Conservation (phyloP, 805 yeast species). For the Wickerhamomyces tratensis region DNA sequence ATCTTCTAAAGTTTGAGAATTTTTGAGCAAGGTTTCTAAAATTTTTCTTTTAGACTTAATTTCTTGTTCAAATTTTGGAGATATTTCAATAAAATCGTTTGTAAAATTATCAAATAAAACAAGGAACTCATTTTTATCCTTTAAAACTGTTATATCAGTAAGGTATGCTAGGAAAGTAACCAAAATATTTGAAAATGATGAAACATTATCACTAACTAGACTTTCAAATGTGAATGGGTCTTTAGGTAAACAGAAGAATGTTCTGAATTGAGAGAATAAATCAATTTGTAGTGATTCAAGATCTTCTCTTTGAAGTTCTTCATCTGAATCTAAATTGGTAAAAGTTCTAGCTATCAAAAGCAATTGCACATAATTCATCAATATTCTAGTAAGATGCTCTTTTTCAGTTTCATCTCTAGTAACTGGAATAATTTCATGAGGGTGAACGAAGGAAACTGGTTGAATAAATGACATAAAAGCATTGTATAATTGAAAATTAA, state of each 20-base stretch:
- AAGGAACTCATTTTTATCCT: too few relatives aligned
- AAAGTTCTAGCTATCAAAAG: conserved; percentile 6
- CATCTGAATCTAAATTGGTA: conserved; percentile 1
- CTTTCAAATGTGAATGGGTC: too few relatives aligned
- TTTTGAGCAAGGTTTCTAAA: neutral
- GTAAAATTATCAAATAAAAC: conserved; percentile 6
- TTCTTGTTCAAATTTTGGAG: conserved; percentile 1
- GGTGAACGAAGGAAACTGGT: conserved; percentile 9
- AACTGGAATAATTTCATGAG: conserved; percentile 5
- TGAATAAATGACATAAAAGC: conserved; percentile 9
- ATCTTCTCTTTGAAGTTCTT: neutral
- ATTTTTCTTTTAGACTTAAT: neutral
- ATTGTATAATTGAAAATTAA: conserved; percentile 4
- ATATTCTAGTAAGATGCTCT: conserved; percentile 7
- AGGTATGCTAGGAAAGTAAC: conserved; percentile 3
- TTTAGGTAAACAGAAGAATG: too few relatives aligned
- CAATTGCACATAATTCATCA: conserved; percentile 9
- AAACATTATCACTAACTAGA: too few relatives aligned
- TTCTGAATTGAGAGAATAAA: too few relatives aligned
- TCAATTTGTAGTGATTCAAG: too few relatives aligned
- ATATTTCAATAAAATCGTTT: conserved; percentile 4
- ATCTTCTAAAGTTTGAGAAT: neutral
- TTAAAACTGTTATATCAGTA: neutral
- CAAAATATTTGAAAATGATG: conserved; percentile 1
- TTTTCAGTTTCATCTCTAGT: conserved; percentile 3